Base-by-base conservation (phyloP, 2,329 filamentous ascomycete genomes). In the Fusarium algeriense region DNA sequence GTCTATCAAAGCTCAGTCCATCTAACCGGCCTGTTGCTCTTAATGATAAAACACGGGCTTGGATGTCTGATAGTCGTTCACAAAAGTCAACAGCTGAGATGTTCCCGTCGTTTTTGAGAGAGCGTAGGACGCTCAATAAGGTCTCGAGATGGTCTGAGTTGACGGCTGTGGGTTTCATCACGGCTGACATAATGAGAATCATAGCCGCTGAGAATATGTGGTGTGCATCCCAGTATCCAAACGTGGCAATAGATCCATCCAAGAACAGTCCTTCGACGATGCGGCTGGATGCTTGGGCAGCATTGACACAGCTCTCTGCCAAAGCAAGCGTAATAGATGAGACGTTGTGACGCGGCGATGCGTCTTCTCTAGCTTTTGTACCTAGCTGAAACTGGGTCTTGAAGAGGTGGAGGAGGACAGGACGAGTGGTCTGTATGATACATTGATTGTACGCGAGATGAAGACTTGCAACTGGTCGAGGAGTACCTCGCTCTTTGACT, bases 391-490 rank as follows among this genome's bases (percentile, higher is more conserved):
- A 78, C 26, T 80, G 77, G 0, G 76, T 64, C 7, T 79, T 79
- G 34, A 81, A 79, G 0, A 81, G 74, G 2, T 80, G 74, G 0
- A 81, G 57, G 0, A 81, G 57, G 1, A 81, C 74, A 0, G 79
- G 79, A 0, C 79, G 75, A 0, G 79, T 80, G 0, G 79, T 80
- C 52, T 79, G 79, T 38, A 80, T 80, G 19, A 81, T 79, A 59
- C 78, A 80, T n/a, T 81, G 78, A 14, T 78, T 77, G 56, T 80
- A 80, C 2, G 77, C 77, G 0, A 79, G 74, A 28, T 79, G 76
- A 1, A 78, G 73, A 23, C 77, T 79, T 1, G 75, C 75, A 0
- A 77, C 76, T 0, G 77, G 70, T 0, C 77, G 48, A 0, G 73
- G 76, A 1, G 76, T 77, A 12, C 75, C 72, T 0, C 71, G 64